Conservation (phyloP, 208 protist species). For the Leishmania guyanensis region DNA sequence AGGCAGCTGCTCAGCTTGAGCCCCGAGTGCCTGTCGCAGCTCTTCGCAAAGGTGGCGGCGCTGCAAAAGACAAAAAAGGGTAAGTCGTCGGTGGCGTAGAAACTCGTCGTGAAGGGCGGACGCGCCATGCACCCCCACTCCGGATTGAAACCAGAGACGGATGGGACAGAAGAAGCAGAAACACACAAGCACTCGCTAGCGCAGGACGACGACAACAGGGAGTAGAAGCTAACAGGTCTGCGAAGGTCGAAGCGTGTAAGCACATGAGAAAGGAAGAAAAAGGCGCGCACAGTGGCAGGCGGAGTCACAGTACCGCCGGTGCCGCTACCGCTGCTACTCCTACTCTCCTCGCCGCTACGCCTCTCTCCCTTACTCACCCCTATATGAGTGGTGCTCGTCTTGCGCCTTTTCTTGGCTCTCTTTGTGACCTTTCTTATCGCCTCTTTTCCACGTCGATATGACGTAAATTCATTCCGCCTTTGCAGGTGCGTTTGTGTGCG, state of each 20-base stretch:
- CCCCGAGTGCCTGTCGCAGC: slow-evolving; percentile 50
- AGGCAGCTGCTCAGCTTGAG: slow-evolving; percentile 38
- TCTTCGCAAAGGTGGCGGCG: slow-evolving; percentile 57
- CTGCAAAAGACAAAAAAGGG: slow-evolving; percentile 22
- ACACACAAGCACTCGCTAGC: no score
- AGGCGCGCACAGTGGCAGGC: no score
- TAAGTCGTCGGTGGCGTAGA: background rate
- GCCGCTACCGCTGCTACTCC: background rate
- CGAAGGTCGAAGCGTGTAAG: no score
- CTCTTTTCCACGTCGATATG: background rate
- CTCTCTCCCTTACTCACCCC: background rate
- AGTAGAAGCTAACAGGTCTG: no score
- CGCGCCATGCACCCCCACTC: no score
- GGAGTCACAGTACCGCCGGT: no score
- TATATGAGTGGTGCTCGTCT: slow-evolving; percentile 5
- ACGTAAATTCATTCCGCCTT: background rate
- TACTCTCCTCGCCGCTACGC: background rate
- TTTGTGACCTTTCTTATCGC: background rate
- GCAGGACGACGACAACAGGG: no score
- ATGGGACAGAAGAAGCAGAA: no score
- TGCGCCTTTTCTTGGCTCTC: slow-evolving; percentile 5
- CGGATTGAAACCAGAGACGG: background rate
- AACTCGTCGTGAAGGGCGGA: background rate
- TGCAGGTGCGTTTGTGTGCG: background rate
- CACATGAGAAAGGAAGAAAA: no score